These are phyloP conservation scores for Rhizopogon rudus DNA, from an alignment of 768 basidiomycete genomes.

Conservation along the genomic window DNA sequence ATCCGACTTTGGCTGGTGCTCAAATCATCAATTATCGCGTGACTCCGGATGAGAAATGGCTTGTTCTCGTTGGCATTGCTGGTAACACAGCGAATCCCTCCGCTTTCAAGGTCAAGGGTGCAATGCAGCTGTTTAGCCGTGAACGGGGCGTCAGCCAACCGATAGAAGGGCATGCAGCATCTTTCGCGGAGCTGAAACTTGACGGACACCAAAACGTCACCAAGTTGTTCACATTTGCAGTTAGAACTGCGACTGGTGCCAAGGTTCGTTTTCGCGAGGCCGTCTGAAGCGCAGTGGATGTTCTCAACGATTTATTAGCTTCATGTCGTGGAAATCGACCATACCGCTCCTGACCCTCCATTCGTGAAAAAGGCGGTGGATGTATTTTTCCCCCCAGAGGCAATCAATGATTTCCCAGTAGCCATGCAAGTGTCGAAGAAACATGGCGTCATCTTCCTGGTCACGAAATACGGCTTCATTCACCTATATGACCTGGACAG, in stretches of 20 bases:
- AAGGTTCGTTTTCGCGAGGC: conserved; percentile 56
- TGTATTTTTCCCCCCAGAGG: conserved; percentile 98
- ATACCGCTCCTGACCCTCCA: conserved; percentile 84
- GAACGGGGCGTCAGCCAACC: conserved; percentile 94
- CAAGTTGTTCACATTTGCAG: conserved; percentile 93
- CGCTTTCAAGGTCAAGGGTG: conserved; percentile 97
- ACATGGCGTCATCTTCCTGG: conserved; percentile 94
- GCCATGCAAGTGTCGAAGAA: conserved; percentile 98
- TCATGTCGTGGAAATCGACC: conserved; percentile 98
- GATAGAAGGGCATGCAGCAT: conserved; percentile 97
- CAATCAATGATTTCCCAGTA: conserved; percentile 97
- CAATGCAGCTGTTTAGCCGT: conserved; percentile 94
- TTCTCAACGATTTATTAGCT: conserved; percentile 48
- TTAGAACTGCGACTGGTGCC: conserved; percentile 94
- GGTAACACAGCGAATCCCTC: conserved; percentile 89
- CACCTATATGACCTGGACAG: conserved; percentile 98
- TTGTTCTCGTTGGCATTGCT: conserved; percentile 93
- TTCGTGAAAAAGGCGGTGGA: conserved; percentile 98
- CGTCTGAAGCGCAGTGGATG: conserved; percentile 1
- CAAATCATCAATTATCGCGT: conserved; percentile 99
- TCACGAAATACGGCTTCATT: conserved; percentile 99
- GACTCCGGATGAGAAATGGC: conserved; percentile 93
- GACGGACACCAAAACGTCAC: conserved; percentile 84
- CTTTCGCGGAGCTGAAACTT: conserved; percentile 87
- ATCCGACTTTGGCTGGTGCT: conserved; percentile 86